Conservation (phyloP, 805 yeast species). For the Dipodascus albidus region DNA sequence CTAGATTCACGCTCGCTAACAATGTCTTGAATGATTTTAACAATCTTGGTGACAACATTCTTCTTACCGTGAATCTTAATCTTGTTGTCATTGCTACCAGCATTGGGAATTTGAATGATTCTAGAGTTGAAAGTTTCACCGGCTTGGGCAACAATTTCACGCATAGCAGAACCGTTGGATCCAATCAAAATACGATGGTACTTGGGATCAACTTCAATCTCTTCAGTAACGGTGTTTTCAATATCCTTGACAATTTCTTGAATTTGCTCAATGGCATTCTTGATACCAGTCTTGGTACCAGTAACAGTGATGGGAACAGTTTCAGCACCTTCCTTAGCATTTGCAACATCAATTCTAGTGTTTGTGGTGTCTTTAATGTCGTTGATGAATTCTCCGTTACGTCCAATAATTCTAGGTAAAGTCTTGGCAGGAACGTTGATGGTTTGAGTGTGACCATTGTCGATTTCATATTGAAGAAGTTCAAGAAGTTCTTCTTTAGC, state of each 20-base stretch:
- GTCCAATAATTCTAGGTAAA: constrained; percentile 84
- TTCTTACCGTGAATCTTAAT: constrained; percentile 68
- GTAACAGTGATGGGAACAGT: constrained; percentile 58
- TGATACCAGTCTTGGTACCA: constrained; percentile 69
- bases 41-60: constrained; percentile 55
- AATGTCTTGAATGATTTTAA: constrained; percentile 48
- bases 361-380: constrained; percentile 65
- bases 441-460: constrained; percentile 61
- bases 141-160: constrained; percentile 64
- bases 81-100: constrained; percentile 37
- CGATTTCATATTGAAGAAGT: constrained; percentile 74
- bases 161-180: constrained; percentile 59
- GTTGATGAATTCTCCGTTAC: constrained; percentile 71
- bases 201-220: constrained; percentile 58
- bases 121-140: constrained; percentile 31
- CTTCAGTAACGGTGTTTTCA: constrained; percentile 46
- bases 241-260: constrained; percentile 51
- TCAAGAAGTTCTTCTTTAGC: constrained; percentile 80
- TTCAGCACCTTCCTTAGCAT: constrained; percentile 32
- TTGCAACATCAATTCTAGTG: constrained; percentile 34
- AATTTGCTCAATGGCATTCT: constrained; percentile 56
- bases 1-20: constrained; percentile 47
- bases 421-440: constrained; percentile 59
- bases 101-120: constrained; percentile 58
- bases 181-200: constrained; percentile 73